These are phyloP conservation scores for slime mould (Dictyostelium discoideum) DNA, from an alignment of 78 protist species.

Conservation along the genomic window DNA sequence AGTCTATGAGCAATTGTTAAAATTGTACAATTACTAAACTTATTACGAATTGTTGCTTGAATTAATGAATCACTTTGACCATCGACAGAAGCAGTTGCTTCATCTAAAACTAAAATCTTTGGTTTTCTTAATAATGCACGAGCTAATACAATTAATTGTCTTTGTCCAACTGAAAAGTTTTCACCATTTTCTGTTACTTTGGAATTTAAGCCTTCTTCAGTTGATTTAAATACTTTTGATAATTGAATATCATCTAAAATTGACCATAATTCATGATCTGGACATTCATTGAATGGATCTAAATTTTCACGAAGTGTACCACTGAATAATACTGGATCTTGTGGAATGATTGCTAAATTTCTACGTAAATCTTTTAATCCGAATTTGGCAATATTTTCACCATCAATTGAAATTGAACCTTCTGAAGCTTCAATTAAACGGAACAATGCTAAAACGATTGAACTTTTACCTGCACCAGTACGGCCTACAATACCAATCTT, in stretches of 20 bases:
- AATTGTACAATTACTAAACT: conserved; percentile 78
- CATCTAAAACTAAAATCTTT: conserved; percentile 88
- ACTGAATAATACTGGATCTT: conserved; percentile 92
- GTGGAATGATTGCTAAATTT: conserved; percentile 94
- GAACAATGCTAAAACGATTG: conserved; percentile 80
- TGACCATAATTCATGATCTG: conserved; percentile 85
- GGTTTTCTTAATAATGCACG: conserved; percentile 89
- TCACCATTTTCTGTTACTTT: conserved; percentile 85
- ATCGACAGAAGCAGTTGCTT: conserved; percentile 96
- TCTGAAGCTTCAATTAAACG: conserved; percentile 80
- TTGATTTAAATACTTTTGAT: neutral
- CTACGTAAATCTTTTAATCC: conserved; percentile 84
- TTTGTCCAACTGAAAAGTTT: conserved; percentile 94
- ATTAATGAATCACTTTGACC: conserved; percentile 88
- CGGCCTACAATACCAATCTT: conserved; percentile 96
- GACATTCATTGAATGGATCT: conserved; percentile 88
- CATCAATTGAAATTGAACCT: conserved; percentile 77
- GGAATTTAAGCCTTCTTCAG: conserved; percentile 41
- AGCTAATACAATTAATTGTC: conserved; percentile 96
- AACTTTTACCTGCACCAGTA: conserved; percentile 92
- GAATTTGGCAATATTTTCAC: conserved; percentile 78
- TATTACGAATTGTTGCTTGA: conserved; percentile 84
- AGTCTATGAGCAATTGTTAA: conserved; percentile 95
- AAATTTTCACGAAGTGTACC: conserved; percentile 93
- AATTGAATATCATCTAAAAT: conserved; percentile 84